Evolutionary conservation across 2,329 filamentous ascomycete species (phyloP).

Genomic region (Coniochaeta sp.): DNA sequence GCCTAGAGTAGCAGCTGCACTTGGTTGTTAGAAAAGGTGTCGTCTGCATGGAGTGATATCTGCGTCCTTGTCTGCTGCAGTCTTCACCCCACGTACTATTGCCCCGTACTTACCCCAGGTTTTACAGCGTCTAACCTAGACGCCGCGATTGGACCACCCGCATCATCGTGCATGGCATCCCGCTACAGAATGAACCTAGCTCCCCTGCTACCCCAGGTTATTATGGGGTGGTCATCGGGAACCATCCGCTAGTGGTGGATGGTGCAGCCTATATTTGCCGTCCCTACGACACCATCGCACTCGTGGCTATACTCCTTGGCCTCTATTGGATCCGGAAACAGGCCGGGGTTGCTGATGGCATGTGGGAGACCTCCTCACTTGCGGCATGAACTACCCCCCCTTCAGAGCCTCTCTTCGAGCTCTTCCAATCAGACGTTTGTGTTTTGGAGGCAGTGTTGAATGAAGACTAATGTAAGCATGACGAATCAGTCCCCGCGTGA

Average conservation of each 20-base stretch:
- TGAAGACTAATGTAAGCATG: neutral
- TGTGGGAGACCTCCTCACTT: neutral
- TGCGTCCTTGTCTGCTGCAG: neutral
- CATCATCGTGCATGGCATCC: neutral
- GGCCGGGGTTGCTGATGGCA: neutral
- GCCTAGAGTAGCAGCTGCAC: neutral
- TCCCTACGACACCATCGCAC: neutral
- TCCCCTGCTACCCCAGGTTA: neutral
- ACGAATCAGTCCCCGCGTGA: neutral
- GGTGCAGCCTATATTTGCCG: neutral
- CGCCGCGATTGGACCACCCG: neutral
- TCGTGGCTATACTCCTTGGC: neutral
- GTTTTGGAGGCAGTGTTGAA: neutral
- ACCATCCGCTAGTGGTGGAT: neutral
- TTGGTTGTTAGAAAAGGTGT: neutral
- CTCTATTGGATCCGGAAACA: neutral
- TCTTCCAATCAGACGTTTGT: neutral
- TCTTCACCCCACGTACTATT: neutral
- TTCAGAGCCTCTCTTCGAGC: neutral
- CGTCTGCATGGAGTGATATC: neutral
- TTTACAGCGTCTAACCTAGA: neutral
- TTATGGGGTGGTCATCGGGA: neutral
- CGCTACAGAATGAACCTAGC: neutral
- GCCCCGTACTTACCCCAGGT: neutral
- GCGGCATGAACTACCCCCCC: neutral